These are phyloP conservation scores for Salmacisia buchloeana DNA, from an alignment of 1,284 basidiomycete species.

Conservation along the genomic window DNA sequence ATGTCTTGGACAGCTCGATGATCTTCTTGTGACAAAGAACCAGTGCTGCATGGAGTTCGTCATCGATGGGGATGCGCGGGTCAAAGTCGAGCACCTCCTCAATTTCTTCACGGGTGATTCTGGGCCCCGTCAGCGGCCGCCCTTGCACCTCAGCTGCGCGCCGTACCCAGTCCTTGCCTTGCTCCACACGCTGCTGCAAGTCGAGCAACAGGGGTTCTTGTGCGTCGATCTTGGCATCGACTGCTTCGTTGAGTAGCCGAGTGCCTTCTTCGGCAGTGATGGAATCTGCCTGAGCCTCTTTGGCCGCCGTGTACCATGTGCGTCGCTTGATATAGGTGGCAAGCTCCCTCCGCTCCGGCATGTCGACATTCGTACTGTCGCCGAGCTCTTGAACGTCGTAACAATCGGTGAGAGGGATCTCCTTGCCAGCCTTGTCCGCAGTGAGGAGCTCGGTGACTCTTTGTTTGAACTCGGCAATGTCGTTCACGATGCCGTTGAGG, in stretches of 20 bases:
- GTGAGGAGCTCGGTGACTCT: slow-evolving; percentile 56
- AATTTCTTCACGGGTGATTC: not conserved
- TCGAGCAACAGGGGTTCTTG: slow-evolving; percentile 15
- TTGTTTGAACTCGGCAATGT: slow-evolving; percentile 61
- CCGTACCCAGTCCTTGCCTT: slow-evolving; percentile 30
- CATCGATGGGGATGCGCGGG: not conserved
- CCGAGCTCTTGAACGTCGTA: slow-evolving; percentile 65
- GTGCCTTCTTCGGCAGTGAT: slow-evolving; percentile 52
- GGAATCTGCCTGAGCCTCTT: slow-evolving; percentile 39
- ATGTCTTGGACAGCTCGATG: slow-evolving; percentile 22
- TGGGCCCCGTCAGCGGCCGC: slow-evolving; percentile 13
- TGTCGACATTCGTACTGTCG: slow-evolving; percentile 68
- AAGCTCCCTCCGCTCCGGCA: slow-evolving; percentile 68
- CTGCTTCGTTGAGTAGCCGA: slow-evolving; percentile 66
- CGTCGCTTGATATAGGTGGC: slow-evolving; percentile 70
- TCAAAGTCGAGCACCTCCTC: not conserved
- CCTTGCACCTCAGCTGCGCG: slow-evolving; percentile 13
- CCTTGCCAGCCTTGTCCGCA: slow-evolving; percentile 12
- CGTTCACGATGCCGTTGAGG: slow-evolving; percentile 60
- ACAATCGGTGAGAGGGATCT: slow-evolving; percentile 58
- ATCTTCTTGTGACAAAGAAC: not conserved
- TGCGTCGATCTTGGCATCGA: slow-evolving; percentile 60
- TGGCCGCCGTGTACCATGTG: slow-evolving; percentile 58
- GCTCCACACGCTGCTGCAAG: slow-evolving; percentile 21
- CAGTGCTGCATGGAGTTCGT: not conserved